Evolutionary conservation across 192 early-diverging fungal genomes (phyloP).

Genomic region (Coemansia sp.): DNA sequence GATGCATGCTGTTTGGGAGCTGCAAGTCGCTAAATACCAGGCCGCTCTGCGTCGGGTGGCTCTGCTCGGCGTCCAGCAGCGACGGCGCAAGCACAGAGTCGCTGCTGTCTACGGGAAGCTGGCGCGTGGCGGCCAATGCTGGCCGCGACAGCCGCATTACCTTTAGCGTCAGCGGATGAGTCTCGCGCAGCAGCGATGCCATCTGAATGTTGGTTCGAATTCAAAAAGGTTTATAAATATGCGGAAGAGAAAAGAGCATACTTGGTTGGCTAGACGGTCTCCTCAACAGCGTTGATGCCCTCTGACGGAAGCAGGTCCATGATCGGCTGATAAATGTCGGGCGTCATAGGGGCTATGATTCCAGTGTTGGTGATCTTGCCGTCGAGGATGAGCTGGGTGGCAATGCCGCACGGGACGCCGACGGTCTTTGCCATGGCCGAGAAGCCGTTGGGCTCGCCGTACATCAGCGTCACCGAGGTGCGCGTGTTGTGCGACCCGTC

Average conservation of each 20-base stretch:
- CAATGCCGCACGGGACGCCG: constrained; percentile 96
- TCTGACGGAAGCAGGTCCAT: constrained; percentile 87
- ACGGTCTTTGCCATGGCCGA: constrained; percentile 98
- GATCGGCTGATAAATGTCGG: constrained; percentile 89
- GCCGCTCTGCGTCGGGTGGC: constrained; percentile 52
- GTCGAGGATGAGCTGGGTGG: constrained; percentile 88
- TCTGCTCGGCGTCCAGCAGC: constrained; percentile 45
- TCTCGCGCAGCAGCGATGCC: constrained; percentile 53
- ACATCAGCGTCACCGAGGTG: constrained; percentile 92
- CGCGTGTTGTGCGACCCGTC: constrained; percentile 85
- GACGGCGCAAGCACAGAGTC: constrained; percentile 35
- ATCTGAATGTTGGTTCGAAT: constrained; percentile 7
- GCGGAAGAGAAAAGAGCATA: not conserved
- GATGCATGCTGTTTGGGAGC: constrained; percentile 40
- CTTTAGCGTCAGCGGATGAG: constrained; percentile 82
- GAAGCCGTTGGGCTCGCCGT: constrained; percentile 86
- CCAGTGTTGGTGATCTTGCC: constrained; percentile 80
- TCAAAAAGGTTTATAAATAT: not conserved
- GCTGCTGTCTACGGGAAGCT: constrained; percentile 46
- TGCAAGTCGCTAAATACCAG: constrained; percentile 36
- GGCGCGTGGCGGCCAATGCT: constrained; percentile 59
- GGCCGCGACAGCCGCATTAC: constrained; percentile 91
- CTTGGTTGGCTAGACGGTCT: constrained; percentile 46
- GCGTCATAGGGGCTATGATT: constrained; percentile 90
- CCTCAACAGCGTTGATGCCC: constrained; percentile 87